Percentiles rank a stretch among this genome's conserved stretches.
Conservation (phyloP, 805 yeast genomes). For the Wickerhamomyces bisporus region DNA sequence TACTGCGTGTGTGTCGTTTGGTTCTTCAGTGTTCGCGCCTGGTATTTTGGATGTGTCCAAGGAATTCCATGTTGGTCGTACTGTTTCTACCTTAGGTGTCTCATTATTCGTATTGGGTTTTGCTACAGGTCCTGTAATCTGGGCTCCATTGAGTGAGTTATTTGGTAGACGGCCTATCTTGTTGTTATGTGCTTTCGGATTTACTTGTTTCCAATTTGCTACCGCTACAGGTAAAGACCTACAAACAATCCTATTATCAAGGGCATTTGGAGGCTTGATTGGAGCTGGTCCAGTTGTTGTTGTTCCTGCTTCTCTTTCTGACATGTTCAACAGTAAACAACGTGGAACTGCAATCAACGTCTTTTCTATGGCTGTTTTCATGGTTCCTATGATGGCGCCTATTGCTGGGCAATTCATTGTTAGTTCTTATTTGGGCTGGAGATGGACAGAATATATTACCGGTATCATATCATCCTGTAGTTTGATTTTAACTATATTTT, state of each 20-base stretch:
- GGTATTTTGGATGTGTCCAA: no score
- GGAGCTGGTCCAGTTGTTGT: conserved; percentile 87
- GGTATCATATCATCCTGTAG: conserved; percentile 54
- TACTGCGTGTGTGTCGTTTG: no score
- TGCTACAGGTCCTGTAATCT: conserved; percentile 85
- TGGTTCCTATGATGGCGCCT: conserved; percentile 82
- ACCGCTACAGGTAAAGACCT: conserved; percentile 71
- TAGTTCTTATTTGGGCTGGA: conserved; percentile 64
- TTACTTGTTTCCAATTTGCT: conserved; percentile 60
- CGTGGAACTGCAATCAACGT: conserved; percentile 75
- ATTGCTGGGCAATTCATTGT: conserved; percentile 68
- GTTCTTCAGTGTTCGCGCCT: no score
- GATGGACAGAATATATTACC: conserved; percentile 73
- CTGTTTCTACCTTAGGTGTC: conserved; percentile 67
- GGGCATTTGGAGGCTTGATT: conserved; percentile 75
- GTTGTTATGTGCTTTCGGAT: conserved; percentile 50
- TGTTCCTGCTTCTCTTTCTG: conserved; percentile 83
- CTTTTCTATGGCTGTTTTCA: conserved; percentile 68
- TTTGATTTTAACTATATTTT: conserved; percentile 33
- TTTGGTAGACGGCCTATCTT: conserved; percentile 71
- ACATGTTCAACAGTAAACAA: conserved; percentile 56
- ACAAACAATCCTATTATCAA: conserved; percentile 70
- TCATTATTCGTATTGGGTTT: conserved; percentile 85
- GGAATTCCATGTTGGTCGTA: conserved; percentile 57
- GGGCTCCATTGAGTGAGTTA: conserved; percentile 85